Conservation (phyloP, 2,329 filamentous ascomycete genomes). For the Capronia americana region DNA sequence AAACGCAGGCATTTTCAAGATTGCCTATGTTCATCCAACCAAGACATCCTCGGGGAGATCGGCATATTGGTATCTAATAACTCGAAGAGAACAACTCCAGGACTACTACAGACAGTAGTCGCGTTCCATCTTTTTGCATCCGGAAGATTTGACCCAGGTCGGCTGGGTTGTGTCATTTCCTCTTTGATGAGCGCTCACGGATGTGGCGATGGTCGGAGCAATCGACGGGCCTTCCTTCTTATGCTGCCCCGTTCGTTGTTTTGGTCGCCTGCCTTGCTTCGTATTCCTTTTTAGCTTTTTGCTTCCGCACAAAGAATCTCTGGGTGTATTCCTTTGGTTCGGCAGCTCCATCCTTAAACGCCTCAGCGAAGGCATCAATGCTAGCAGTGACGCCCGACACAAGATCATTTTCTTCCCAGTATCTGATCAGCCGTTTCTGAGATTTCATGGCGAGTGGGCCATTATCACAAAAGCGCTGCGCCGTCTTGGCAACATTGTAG, state of each 20-base stretch:
- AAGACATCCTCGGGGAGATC: neutral
- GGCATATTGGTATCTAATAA: neutral
- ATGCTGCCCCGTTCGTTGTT: neutral
- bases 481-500: neutral
- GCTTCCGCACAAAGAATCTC: conserved; percentile 14
- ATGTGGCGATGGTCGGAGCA: neutral
- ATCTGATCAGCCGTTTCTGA: conserved; percentile 35
- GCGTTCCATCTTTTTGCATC: neutral
- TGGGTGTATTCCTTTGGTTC: conserved; percentile 32
- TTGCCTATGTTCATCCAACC: neutral
- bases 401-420: conserved; percentile 42
- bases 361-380: conserved; percentile 41
- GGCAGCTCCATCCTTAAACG: conserved; percentile 24
- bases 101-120: neutral
- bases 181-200: neutral
- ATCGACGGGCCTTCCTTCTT: neutral
- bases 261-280: neutral
- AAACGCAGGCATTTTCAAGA: neutral
- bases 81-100: neutral
- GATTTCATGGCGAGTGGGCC: conserved; percentile 25
- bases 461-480: conserved; percentile 11
- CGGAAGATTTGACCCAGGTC: neutral
- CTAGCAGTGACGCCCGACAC: conserved; percentile 40
- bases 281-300: neutral
- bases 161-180: neutral